Percentiles rank a stretch among this genome's conserved stretches.
Conservation (phyloP, 139 green algal species). For the Tetradesmus obliquus region DNA sequence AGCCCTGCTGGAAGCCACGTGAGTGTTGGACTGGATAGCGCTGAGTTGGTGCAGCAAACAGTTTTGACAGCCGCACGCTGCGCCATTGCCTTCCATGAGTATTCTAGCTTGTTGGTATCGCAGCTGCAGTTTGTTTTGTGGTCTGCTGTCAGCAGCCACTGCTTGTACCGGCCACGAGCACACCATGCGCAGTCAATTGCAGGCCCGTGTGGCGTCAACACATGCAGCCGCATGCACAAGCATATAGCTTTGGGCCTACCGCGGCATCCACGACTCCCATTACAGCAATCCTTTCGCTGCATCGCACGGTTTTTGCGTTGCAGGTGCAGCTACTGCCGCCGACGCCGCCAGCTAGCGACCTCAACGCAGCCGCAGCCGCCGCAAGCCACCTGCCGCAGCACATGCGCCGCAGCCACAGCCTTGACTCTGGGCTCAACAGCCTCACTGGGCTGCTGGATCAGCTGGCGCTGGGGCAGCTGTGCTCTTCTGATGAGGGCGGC, state of each 20-base stretch:
- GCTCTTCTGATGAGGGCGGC: not conserved
- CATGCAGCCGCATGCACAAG: too few relatives aligned
- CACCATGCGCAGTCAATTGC: too few relatives aligned
- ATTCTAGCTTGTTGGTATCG: too few relatives aligned
- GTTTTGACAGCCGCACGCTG: too few relatives aligned
- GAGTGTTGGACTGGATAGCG: not conserved
- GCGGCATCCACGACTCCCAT: too few relatives aligned
- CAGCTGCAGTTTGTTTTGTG: too few relatives aligned
- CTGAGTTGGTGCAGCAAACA: too few relatives aligned
- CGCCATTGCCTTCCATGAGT: too few relatives aligned
- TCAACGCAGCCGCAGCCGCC: not conserved
- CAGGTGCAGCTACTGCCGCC: slow-evolving; percentile 22
- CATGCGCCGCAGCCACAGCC: slow-evolving; percentile 28
- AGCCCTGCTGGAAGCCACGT: slow-evolving; percentile 23
- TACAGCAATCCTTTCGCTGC: not conserved
- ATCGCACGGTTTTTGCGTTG: not conserved
- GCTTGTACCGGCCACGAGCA: too few relatives aligned
- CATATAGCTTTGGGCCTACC: too few relatives aligned
- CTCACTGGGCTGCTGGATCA: slow-evolving; percentile 31
- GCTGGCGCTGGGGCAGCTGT: slow-evolving; percentile 16
- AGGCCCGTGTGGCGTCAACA: too few relatives aligned
- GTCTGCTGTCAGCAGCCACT: too few relatives aligned
- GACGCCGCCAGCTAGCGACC: slow-evolving; percentile 11
- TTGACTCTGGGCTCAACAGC: slow-evolving; percentile 28
- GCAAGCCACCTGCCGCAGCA: not conserved